These are phyloP conservation scores for Phaeodactylum tricornutum DNA, from an alignment of 108 stramenopile species.

Conservation along the genomic window DNA sequence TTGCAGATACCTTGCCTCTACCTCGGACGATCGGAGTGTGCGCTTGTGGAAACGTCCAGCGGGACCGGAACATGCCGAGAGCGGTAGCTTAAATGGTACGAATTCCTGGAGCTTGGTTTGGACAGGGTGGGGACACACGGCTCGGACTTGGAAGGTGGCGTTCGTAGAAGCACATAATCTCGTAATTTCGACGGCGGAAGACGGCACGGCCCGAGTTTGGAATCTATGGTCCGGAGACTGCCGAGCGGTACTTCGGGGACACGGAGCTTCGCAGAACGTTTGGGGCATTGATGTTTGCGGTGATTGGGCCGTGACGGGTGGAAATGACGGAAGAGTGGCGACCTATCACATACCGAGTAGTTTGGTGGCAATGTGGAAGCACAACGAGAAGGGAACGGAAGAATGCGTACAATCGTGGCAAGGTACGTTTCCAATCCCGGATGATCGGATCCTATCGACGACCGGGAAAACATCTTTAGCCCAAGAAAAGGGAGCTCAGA, in stretches of 20 bases:
- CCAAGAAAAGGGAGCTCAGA: slow-evolving; percentile 3
- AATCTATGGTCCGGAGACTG: slow-evolving; percentile 20
- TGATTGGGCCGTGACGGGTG: slow-evolving; percentile 35
- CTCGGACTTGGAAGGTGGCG: slow-evolving; percentile 56
- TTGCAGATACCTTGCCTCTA: slow-evolving; percentile 36
- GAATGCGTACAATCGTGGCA: background rate
- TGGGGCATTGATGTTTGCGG: slow-evolving; percentile 38
- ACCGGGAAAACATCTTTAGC: background rate
- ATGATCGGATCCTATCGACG: slow-evolving; percentile 8
- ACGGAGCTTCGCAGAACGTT: slow-evolving; percentile 29
- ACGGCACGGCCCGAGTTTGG: slow-evolving; percentile 62
- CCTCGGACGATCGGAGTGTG: slow-evolving; percentile 74
- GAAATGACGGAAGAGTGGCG: slow-evolving; percentile 48
- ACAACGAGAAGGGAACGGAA: background rate
- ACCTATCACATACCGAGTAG: slow-evolving; percentile 12
- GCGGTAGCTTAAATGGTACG: slow-evolving; percentile 9
- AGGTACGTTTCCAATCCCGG: slow-evolving; percentile 9
- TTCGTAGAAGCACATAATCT: slow-evolving; percentile 15
- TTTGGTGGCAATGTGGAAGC: background rate
- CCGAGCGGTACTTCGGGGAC: slow-evolving; percentile 21
- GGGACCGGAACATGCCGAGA: too few species aligned
- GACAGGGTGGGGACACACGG: slow-evolving; percentile 71
- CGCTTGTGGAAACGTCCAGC: slow-evolving; percentile 54
- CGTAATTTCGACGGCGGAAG: slow-evolving; percentile 54
- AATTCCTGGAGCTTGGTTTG: slow-evolving; percentile 21